phyloP scores from a whole-genome alignment of 495 filamentous ascomycete species.

The Lindgomyces ingoldianus region DNA sequence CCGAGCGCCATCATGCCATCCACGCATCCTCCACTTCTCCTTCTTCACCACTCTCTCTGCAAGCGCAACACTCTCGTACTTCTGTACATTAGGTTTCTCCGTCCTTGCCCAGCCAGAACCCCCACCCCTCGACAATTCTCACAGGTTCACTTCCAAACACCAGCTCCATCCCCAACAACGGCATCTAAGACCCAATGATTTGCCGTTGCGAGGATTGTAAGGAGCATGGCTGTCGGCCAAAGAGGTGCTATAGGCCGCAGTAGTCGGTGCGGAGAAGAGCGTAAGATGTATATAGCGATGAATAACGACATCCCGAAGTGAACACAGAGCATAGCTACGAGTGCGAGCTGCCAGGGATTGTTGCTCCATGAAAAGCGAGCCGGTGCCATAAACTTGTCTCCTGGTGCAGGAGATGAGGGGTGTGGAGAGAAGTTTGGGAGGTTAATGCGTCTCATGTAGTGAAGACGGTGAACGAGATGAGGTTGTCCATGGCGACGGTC shows the following conservation, averaged over 20 bases:
- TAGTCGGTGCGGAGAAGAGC: constrained; percentile 12
- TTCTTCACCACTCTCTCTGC: neutral
- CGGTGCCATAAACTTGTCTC: neutral
- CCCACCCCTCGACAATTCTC: constrained; percentile 12
- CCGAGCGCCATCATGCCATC: neutral
- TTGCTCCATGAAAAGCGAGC: constrained; percentile 6
- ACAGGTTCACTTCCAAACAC: neutral
- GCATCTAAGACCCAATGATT: constrained; percentile 31
- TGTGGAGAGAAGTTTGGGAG: too few species aligned
- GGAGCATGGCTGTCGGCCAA: constrained; percentile 21
- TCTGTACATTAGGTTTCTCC: constrained; percentile 10
- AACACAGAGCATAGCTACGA: constrained; percentile 28
- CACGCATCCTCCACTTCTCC: neutral
- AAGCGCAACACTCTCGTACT: neutral
- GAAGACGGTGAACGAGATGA: constrained; percentile 20
- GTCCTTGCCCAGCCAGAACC: constrained; percentile 20
- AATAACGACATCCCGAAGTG: constrained; percentile 30
- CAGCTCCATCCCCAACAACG: constrained; percentile 20
- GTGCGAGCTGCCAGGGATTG: constrained; percentile 21
- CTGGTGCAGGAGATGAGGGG: neutral
- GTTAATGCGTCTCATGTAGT: too few species aligned
- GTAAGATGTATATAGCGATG: constrained; percentile 10
- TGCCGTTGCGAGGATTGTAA: constrained; percentile 26
- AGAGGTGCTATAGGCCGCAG: constrained; percentile 17
- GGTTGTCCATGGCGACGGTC: constrained; percentile 25